Evolutionary conservation across 345 rosid genomes (phyloP).

Genomic region (Bruguiera parviflora): DNA sequence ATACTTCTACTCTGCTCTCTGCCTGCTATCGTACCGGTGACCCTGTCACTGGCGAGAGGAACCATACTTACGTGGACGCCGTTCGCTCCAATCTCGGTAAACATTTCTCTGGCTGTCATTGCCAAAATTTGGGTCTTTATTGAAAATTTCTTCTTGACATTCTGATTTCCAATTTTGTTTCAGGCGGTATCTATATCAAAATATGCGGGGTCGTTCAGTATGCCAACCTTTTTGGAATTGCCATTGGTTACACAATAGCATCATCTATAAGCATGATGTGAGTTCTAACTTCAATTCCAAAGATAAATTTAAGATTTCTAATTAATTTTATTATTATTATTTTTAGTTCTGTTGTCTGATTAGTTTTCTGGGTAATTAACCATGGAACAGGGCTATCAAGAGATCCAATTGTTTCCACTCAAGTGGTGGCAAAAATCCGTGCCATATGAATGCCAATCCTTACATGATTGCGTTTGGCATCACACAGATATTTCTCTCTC

Average conservation of each 20-base stretch:
- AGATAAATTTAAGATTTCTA: neutral
- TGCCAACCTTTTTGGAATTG: conserved; percentile 26
- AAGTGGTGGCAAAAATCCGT: conserved; percentile 34
- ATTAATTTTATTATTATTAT: neutral
- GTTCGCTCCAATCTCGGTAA: conserved; percentile 52
- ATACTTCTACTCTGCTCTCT: conserved; percentile 48
- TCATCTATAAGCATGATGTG: conserved; percentile 69
- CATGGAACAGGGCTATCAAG: conserved; percentile 49
- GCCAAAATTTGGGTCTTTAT: neutral
- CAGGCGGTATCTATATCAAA: conserved; percentile 61
- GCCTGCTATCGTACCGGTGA: conserved; percentile 60
- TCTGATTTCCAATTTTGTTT: neutral
- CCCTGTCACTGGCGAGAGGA: conserved; percentile 45
- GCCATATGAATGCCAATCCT: conserved; percentile 43
- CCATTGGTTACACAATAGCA: conserved; percentile 67
- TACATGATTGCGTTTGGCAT: conserved; percentile 67
- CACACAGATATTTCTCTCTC: conserved; percentile 48
- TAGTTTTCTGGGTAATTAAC: neutral
- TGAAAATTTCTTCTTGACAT: neutral
- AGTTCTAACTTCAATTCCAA: neutral
- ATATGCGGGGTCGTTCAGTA: conserved; percentile 59
- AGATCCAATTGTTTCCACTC: conserved; percentile 48
- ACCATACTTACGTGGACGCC: conserved; percentile 66
- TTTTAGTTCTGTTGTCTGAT: neutral
- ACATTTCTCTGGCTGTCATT: neutral